Evolutionary conservation across 805 yeast genomes (phyloP), one percentile per base, ranked within the genome.

Genomic region (Alloascoidea hylecoeti): DNA sequence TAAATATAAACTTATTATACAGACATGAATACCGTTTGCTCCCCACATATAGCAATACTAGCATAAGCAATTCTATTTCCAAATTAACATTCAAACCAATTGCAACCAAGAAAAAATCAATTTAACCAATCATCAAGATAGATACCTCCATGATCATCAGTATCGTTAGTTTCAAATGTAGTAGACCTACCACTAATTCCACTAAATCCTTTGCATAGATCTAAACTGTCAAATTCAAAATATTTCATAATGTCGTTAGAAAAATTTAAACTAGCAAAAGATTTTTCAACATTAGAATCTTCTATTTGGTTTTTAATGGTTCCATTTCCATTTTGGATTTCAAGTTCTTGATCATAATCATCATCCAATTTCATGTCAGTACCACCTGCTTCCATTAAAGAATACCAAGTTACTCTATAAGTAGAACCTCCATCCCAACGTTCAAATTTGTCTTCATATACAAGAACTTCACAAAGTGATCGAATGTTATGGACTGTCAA

Each of bases 381-480:
- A 38, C 68, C 72, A 2, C 80, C 84, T 38, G 82, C 72, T 49
- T 77, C 88, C 34, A 80, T 55, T 2, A 82, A 76, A 50, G 88
- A 77, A 47, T 78, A 84, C 75, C 89, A 78, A 1, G 95, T 80
- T 0, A 94, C 92, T 48, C 70, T 73, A 56, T 79, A 89, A 34
- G 75, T 69, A 45, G 77, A 71, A 2, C 63, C 76, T 18, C 71
- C 62, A 33, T 66, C 65, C 2, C 75, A 63, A 39, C 67, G 62
- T 51, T 86, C 96, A 37, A 92, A 53, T 54, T 78, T 81, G 49
- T 86, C 95, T 50, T 92, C 98, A 55, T 68, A 84, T 1, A 80
- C 75, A 35, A 92, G 60, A 13, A 92, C 96, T 45, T 86, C 94
- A 55, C 96, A 85, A 16, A 92, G 61, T 0, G 94, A 65, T 41